Evolutionary conservation across 169 alveolate species (phyloP), one percentile per base, ranked within the genome.

Genomic region (Cyclospora cayetanensis): DNA sequence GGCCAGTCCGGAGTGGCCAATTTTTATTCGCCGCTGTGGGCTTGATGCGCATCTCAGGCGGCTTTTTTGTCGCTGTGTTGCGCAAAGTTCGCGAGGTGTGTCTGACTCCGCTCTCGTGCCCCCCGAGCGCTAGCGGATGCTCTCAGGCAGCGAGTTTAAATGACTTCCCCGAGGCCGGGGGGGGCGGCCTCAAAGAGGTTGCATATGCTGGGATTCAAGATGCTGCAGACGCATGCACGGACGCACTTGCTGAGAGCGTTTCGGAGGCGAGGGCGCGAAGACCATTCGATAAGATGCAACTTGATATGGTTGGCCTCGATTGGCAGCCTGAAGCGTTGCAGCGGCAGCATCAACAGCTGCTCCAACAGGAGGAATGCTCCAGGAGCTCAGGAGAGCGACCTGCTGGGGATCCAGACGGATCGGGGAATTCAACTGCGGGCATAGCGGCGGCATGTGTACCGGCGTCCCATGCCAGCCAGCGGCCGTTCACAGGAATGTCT

Each of bases 1-100:
- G 60, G 60, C 76, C 39, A 34, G 27, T 18, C 20, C 25, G 31
- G 74, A 63, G 76, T 63, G 15, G 76, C 76, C 27, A 20, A 20
- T 27, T 1, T 27, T 20, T 27, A 25, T 20, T 1, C 76, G 37
- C 25, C 25, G 53, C 41, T 9, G 53, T 7, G 3, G 41, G 31
- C 46, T 37, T 34, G n/a, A 4, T 7, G 27, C 52, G 5, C 18
- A 0, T 5, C 22, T 20, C 85, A 87, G 98, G 98, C 37, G 99
- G 98, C 43, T 98, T 98, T 91, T 98, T 96, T 93, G 95, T 97
- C 25, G 97, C 98, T 25, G 91, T 97, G 22, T 85, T 98, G 52
- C 95, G 94, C 90, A 96, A 92, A 53, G 41, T 22, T 25, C 50
- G 55, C 27, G 86, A 77, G 18, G 60, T 80, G 37, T 91, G 92